Base-by-base conservation (phyloP, 2,329 filamentous ascomycete genomes). In the Aspergillus sp. region DNA sequence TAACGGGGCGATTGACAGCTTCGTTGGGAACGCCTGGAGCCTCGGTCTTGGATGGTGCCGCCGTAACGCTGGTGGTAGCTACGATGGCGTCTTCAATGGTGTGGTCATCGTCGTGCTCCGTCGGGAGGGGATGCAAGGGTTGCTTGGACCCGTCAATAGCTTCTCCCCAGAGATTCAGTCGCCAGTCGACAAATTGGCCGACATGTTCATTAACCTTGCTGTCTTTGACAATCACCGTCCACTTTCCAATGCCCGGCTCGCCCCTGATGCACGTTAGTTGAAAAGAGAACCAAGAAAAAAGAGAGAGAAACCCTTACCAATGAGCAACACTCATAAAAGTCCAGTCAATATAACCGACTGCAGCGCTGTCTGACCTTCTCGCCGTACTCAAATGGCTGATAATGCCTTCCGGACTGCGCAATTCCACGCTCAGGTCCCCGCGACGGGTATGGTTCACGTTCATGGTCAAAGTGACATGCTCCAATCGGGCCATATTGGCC, bases 281-380 rank as follows among this genome's bases (percentile, higher is more conserved):
- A 29, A 44, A 32, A 42, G 28, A 30, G 28, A 34, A 29, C 4
- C 6, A 7, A 33, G 42, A 12, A 40, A 35, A 5, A 43, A 44
- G 10, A 42, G 26, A 26, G 26, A 44, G 27, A 41, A 12, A 38
- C 29, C 68, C 83, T 68, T 76, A 89, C 86, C 90, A 98, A 65
- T 98, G 93, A 53, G 84, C 90, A 34, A 98, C 93, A 51, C 85
- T 94, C 93, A 98, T 98, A 60, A 98, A 98, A 0, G 91, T 97
- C 93, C 93, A 98, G 69, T 97, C 88, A 34, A 83, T 73, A 64
- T 97, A 98, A 6, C 93, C 93, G 26, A 70, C 68, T 0, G 70
- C 63, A 33, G 77, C 78, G 1, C 77, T 73, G 65, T 98, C 93
- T 26, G 80, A 67, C 49, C 77, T 77, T 53, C 93, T 85, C 1